Base-by-base conservation (phyloP, 805 yeast species). In the Ogataea ganodermae region DNA sequence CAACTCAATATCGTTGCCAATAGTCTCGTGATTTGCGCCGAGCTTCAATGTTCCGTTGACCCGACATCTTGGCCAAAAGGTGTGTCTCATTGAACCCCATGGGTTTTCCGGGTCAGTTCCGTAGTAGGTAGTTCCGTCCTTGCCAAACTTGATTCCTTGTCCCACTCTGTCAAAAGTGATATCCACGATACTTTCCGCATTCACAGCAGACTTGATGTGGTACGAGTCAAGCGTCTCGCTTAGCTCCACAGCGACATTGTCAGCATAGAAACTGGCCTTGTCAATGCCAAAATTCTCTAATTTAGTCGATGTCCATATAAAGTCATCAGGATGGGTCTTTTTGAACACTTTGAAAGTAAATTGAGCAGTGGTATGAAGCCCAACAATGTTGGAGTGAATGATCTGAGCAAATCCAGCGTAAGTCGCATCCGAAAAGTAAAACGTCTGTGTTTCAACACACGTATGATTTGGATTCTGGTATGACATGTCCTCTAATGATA, bases 1-100 rank as follows among this genome's bases (percentile, higher is more conserved):
- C 43, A 79, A 64, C 10, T 46, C 47, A 21, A 62, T 38, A 2
- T 23, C 31, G 9, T 50, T 54, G 10, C 54, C 53, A 18, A 52
- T 42, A 22, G 51, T 44, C 51, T 57, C 59, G 46, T 49, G 58
- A 28, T 61, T 54, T 50, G 68, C 69, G 55, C 67, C 63, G 65
- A 76, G 66, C 33, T 70, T 74, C 52, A 94, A 68, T 16, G 79
- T 72, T 62, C 99, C 99, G 16, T 61, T 63, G 38, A 81, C 85
- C 17, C 69, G 52, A 67, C 90, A 84, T 67, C 98, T 80, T 53
- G 99, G 99, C 98, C 98, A 94, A 70, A 94, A 94, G 6, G 82
- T 71, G 64, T 94, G 99, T 68, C 97, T 83, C 96, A 94, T 91
- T 7, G 86, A 76, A 13, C 99, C 99, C 99, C 99, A 94, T 27